Evolutionary conservation across 306 rosid species (phyloP), one percentile per base, ranked within the genome.

Genomic region (Trifolium pratense): DNA sequence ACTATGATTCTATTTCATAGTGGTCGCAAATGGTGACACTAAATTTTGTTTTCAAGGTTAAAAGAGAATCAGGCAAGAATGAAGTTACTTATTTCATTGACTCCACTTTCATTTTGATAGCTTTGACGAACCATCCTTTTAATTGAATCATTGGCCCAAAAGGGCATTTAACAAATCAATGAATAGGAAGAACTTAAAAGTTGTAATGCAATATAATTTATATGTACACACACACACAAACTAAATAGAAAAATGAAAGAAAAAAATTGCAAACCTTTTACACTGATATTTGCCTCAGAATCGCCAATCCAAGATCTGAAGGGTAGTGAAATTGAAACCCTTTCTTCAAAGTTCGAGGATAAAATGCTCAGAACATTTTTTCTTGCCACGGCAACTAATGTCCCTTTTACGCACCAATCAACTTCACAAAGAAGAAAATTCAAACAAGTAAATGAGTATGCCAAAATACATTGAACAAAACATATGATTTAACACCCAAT

Each of bases 401-500:
- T 84, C 25, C 98, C 94, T 45, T 86, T 79, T 39, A 71, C 32
- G 42, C 89, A 89, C 92, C 97, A 93, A 65, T 88, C 98, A 74
- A 91, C 97, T 93, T 61, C 20, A 59, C 60, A 77, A 83, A 70
- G 66, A 80, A 73, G 49, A 17, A 46, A 67, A 66, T 66, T 18
- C 31, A 25, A 71, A 67, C 23, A 68, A 29, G 70, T 63, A 78
- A 78, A 3, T 59, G 58, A 36, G 69, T 75, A 79, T 77, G 45
- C 23, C 42, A 82, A n/a, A 57, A 76, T 15, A 14, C 29, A n/a
- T 25, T 60, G 68, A 67, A 77, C 31, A 46, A 59, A 42, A 32
- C 71, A 64, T 2, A 29, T 29, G 36, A 61, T 51, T 36, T 20
- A 71, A 63, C 48, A 62, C 60, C 25, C 66, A 52, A 20, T 11